Percentiles rank a stretch among this genome's conserved stretches.
phyloP scores from a whole-genome alignment of 495 filamentous ascomycete genomes.

The Hypoxylon fuscum region DNA sequence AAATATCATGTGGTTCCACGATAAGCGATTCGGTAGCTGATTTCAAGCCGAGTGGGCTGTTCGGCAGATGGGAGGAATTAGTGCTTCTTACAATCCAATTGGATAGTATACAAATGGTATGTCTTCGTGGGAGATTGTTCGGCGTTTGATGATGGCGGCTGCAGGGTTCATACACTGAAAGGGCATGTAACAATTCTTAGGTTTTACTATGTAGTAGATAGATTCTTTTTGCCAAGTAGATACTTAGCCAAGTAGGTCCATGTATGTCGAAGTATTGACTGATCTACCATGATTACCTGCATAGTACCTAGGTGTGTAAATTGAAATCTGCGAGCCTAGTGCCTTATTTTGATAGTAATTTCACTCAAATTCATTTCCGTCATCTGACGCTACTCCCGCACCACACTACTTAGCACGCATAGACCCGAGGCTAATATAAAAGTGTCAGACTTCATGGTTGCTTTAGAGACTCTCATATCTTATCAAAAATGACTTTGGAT shows the following conservation, averaged over 20 bases:
- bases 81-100: constrained; percentile 1
- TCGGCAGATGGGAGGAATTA: constrained; percentile 4
- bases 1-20: constrained; percentile 25
- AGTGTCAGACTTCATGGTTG: not conserved
- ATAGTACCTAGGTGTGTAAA: constrained; percentile 9
- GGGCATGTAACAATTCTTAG: constrained; percentile 8
- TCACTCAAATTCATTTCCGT: not conserved
- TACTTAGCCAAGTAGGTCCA: constrained; percentile 1
- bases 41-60: constrained; percentile 18
- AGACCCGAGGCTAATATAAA: constrained; percentile 4
- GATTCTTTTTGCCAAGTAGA: constrained; percentile 9
- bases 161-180: constrained; percentile 3
- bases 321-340: constrained; percentile 6
- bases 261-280: constrained; percentile 7
- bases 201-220: constrained; percentile 18
- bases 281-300: constrained; percentile 15
- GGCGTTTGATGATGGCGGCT: constrained; percentile 5
- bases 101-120: constrained; percentile 7
- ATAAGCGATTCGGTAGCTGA: constrained; percentile 25
- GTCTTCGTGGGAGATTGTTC: constrained; percentile 1
- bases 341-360: constrained; percentile 1
- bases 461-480: not conserved
- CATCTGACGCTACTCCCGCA: too few relatives aligned
- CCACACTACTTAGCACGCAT: not conserved
- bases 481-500: not conserved